These are phyloP conservation scores for Niebla homalea DNA, from an alignment of 495 filamentous ascomycete genomes.

Conservation along the genomic window DNA sequence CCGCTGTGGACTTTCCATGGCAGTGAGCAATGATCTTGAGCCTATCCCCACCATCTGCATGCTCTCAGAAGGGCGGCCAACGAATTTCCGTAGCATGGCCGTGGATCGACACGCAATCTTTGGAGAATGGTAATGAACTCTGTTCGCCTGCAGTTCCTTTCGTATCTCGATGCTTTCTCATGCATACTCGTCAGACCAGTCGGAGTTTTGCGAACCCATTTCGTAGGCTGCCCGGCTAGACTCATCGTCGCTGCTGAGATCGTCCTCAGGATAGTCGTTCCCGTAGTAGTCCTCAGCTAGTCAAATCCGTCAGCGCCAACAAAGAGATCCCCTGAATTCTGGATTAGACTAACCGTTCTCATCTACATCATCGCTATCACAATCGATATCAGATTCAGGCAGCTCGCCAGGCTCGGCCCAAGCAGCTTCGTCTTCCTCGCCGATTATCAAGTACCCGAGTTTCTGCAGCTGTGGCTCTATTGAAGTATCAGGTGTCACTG, in stretches of 20 bases:
- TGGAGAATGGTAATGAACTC: too few species aligned
- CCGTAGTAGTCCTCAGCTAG: constrained; percentile 51
- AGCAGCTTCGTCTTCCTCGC: constrained; percentile 40
- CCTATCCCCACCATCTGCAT: too few species aligned
- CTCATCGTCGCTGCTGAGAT: constrained; percentile 45
- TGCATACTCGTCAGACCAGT: constrained; percentile 30
- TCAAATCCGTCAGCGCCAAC: constrained; percentile 1
- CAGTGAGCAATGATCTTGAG: too few species aligned
- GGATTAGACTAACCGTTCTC: constrained; percentile 44
- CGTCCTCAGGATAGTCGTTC: constrained; percentile 58
- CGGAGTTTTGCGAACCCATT: constrained; percentile 31
- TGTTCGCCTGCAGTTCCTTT: too few species aligned
- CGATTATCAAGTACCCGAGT: constrained; percentile 47
- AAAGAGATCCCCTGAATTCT: constrained; percentile 4
- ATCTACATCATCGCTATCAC: constrained; percentile 48
- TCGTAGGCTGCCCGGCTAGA: constrained; percentile 36
- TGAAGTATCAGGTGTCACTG: neutral
- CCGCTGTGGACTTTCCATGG: too few species aligned
- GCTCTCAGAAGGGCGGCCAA: too few species aligned
- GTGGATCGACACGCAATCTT: too few species aligned
- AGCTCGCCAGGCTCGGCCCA: constrained; percentile 46
- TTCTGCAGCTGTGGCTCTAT: constrained; percentile 14
- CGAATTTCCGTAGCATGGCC: too few species aligned
- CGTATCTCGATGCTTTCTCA: too few species aligned
- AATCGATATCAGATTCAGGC: constrained; percentile 38